Evolutionary conservation across 176 grass and related monocot species (phyloP).

Genomic region (Lolium perenne): DNA sequence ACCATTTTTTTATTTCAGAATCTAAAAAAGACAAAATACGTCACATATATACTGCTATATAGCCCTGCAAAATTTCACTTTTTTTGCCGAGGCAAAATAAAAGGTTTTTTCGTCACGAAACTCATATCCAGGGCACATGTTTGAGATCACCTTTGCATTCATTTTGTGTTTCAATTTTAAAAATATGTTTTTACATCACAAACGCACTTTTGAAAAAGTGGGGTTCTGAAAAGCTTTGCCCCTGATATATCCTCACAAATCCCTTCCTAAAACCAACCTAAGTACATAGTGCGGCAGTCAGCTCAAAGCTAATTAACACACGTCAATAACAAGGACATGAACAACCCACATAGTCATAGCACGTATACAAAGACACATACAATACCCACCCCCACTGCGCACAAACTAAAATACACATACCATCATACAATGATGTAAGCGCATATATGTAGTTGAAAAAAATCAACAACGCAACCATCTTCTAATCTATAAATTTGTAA

Average conservation of each 20-base stretch:
- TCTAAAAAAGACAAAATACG: too few species aligned
- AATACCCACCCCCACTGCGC: background rate
- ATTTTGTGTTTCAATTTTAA: too few species aligned
- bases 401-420: background rate
- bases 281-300: background rate
- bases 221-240: too few species aligned
- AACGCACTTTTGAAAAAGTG: too few species aligned
- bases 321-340: background rate
- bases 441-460: background rate
- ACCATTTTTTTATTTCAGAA: too few species aligned
- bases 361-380: background rate
- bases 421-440: background rate
- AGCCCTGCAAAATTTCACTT: too few species aligned
- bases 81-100: too few species aligned
- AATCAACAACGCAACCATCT: background rate
- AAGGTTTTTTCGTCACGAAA: too few species aligned
- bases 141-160: too few species aligned
- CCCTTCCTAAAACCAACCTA: background rate
- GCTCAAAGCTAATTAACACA: background rate
- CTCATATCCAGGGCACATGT: too few species aligned
- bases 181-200: too few species aligned
- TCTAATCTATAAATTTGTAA: background rate
- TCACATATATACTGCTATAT: too few species aligned
- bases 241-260: background rate
- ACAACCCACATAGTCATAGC: background rate